These are phyloP conservation scores for Mycena sanguinolenta DNA, from an alignment of 768 basidiomycete genomes.

Conservation along the genomic window DNA sequence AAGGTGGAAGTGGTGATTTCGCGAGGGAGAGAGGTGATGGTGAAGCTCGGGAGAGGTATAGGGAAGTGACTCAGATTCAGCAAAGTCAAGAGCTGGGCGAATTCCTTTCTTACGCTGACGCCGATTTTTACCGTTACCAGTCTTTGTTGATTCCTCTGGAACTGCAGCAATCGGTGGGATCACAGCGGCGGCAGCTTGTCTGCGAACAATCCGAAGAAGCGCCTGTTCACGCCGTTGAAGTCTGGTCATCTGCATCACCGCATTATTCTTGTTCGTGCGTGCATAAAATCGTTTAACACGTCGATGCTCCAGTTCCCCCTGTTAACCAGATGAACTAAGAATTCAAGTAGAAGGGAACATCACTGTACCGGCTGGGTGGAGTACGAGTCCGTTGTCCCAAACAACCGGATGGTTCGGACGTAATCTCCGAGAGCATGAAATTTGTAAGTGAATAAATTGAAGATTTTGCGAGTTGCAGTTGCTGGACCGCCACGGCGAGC, in stretches of 20 bases:
- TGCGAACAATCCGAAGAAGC: conserved; percentile 12
- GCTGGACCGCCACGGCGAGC: no score
- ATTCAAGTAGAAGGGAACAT: background rate
- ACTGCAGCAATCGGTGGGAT: background rate
- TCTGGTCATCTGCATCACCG: conserved; percentile 40
- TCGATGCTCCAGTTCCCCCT: conserved; percentile 56
- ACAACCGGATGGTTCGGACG: conserved; percentile 35
- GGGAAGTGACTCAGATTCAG: conserved; percentile 23
- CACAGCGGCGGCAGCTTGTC: background rate
- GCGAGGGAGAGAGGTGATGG: conserved; percentile 27
- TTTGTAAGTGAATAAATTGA: conserved; percentile 50
- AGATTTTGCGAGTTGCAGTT: conserved; percentile 26
- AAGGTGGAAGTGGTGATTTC: conserved; percentile 1
- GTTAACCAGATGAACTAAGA: background rate
- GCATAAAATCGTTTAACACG: conserved; percentile 50
- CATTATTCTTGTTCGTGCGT: conserved; percentile 43
- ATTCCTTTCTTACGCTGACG: background rate
- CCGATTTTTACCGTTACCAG: no score
- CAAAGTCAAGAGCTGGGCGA: background rate
- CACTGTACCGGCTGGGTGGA: conserved; percentile 52
- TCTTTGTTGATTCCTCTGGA: background rate
- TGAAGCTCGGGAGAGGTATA: conserved; percentile 21
- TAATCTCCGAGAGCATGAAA: conserved; percentile 52
- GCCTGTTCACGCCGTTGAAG: conserved; percentile 25
- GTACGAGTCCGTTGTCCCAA: conserved; percentile 54